A percentile compares a stretch with the other conserved stretches of the same genome.
phyloP scores from a whole-genome alignment of 495 filamentous ascomycete genomes.

The Aspergillus wentii region DNA sequence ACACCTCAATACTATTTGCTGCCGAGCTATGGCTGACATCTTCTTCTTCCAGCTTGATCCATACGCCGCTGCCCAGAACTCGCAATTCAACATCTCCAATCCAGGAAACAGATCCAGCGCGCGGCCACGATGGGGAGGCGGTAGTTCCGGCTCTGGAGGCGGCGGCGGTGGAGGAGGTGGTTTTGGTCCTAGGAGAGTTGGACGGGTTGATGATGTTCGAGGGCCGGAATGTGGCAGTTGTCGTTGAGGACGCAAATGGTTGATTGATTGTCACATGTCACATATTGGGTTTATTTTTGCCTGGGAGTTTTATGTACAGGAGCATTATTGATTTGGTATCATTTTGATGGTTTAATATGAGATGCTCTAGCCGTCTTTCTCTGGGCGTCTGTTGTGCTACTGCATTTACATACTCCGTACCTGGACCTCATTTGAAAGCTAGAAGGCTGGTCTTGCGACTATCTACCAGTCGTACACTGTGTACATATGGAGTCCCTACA shows the following conservation, averaged over 20 bases:
- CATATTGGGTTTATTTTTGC: too few relatives aligned
- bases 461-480: too few relatives aligned
- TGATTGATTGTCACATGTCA: neutral
- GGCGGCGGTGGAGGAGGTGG: constrained; percentile 20
- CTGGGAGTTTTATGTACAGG: too few relatives aligned
- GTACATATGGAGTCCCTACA: too few relatives aligned
- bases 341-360: neutral
- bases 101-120: constrained; percentile 14
- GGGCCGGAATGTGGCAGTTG: constrained; percentile 36
- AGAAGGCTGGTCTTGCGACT: too few relatives aligned
- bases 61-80: constrained; percentile 58
- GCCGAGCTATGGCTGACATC: too few relatives aligned
- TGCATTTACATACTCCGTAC: too few relatives aligned
- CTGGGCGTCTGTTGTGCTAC: too few relatives aligned
- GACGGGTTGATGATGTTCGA: constrained; percentile 38
- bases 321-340: too few relatives aligned
- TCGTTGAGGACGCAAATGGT: constrained; percentile 10
- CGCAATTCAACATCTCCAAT: constrained; percentile 53
- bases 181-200: constrained; percentile 26
- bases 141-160: constrained; percentile 16
- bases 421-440: too few relatives aligned
- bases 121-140: constrained; percentile 19
- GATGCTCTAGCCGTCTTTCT: too few relatives aligned
- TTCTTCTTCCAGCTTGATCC: constrained; percentile 50
- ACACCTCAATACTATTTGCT: too few relatives aligned